Percentiles rank a stretch among this genome's conserved stretches.
Conservation (phyloP, 2,329 filamentous ascomycete species). For the Colletotrichum melonis region DNA sequence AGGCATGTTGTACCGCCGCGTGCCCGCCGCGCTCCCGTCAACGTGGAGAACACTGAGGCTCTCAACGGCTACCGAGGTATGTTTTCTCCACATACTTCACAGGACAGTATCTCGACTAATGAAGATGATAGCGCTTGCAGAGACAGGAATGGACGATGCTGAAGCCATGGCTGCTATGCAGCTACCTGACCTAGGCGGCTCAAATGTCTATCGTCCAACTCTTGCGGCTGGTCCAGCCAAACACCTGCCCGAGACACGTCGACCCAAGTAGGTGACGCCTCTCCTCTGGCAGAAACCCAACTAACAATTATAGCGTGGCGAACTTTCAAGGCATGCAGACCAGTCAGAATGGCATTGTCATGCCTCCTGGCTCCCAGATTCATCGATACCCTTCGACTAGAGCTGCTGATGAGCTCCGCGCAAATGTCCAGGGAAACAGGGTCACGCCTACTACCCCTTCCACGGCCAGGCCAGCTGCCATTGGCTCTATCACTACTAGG, state of each 20-base stretch:
- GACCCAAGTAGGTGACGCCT: not conserved
- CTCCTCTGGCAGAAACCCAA: not conserved
- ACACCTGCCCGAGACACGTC: not conserved
- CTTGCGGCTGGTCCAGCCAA: not conserved
- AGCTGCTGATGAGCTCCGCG: not conserved
- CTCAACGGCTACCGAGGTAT: slow-evolving; percentile 10
- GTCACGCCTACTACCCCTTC: too few species aligned
- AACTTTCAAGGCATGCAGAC: slow-evolving; percentile 6
- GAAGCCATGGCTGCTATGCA: slow-evolving; percentile 43
- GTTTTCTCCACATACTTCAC: not conserved
- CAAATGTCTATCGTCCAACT: not conserved
- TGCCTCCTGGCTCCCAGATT: slow-evolving; percentile 6
- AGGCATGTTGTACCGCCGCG: not conserved
- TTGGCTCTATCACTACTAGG: not conserved
- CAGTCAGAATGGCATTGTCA: slow-evolving; percentile 15
- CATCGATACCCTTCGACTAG: not conserved
- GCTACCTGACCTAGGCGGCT: slow-evolving; percentile 39
- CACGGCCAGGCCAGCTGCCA: not conserved
- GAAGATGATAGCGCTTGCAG: slow-evolving; percentile 36
- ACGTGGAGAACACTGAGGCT: slow-evolving; percentile 2
- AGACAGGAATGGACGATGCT: slow-evolving; percentile 43
- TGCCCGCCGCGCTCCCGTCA: not conserved
- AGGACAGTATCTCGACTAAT: not conserved
- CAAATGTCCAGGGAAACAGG: not conserved
- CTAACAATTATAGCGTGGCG: not conserved